Evolutionary conservation across 148 eudicot species (phyloP).

Genomic region (Fagopyrum tataricum): DNA sequence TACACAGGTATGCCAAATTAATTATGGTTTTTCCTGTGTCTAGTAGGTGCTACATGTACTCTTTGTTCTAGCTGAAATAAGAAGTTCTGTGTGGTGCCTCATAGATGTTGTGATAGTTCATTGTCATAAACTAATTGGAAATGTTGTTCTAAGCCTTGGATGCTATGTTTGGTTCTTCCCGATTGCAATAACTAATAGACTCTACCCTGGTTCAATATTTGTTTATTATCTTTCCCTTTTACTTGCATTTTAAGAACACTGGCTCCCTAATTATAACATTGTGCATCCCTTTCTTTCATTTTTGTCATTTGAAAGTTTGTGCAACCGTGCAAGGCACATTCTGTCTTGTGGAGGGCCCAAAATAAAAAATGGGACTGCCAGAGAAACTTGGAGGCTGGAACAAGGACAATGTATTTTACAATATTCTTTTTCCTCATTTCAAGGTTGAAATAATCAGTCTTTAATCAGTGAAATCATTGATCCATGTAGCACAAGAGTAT

Average conservation of each 20-base stretch:
- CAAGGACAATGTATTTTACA: neutral
- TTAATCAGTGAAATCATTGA: neutral
- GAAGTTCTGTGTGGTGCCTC: neutral
- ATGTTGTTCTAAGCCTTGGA: neutral
- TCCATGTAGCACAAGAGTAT: neutral
- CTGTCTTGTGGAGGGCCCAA: neutral
- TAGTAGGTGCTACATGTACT: neutral
- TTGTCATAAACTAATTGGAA: neutral
- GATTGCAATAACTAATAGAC: neutral
- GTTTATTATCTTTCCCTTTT: neutral
- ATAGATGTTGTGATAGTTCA: neutral
- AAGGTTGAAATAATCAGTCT: neutral
- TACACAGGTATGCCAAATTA: slow-evolving; percentile 49
- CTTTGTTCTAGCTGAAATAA: slow-evolving; percentile 2
- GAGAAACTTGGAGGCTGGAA: neutral
- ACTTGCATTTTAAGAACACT: neutral
- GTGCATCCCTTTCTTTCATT: neutral
- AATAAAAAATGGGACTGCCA: neutral
- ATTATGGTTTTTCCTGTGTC: neutral
- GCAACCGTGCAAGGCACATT: neutral
- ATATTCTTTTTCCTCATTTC: neutral
- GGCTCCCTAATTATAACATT: neutral
- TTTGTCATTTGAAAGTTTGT: neutral
- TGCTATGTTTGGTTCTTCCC: neutral
- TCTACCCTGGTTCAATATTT: neutral